Percentiles rank a stretch among this genome's conserved stretches.
These are phyloP conservation scores for Ilex aquifolium DNA, from an alignment of 257 asterid genomes.

Conservation along the genomic window DNA sequence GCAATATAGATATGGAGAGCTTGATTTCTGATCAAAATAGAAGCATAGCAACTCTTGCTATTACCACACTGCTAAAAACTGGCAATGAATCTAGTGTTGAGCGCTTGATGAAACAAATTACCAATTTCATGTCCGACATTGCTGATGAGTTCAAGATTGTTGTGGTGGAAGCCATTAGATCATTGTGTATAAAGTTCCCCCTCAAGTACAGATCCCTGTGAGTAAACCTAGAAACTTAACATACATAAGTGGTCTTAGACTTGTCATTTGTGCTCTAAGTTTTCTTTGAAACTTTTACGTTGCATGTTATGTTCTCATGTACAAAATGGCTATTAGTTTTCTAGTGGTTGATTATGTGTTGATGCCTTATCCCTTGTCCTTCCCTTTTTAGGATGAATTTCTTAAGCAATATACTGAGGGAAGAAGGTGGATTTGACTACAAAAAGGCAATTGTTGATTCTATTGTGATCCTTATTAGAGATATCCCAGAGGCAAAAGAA, in stretches of 20 bases:
- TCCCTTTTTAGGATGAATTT: constrained; percentile 68
- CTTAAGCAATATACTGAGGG: constrained; percentile 90
- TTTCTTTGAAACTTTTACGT: no score
- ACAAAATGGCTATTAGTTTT: background rate
- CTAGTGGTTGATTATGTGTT: background rate
- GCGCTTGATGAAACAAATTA: constrained; percentile 91
- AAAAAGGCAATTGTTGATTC: constrained; percentile 95
- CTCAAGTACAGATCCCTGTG: constrained; percentile 90
- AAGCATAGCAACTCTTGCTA: constrained; percentile 92
- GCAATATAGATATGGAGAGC: constrained; percentile 96
- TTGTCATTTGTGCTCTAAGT: constrained; percentile 4
- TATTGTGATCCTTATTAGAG: constrained; percentile 88
- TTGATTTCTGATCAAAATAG: constrained; percentile 91
- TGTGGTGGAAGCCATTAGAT: constrained; percentile 92
- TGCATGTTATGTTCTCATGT: no score
- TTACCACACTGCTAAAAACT: constrained; percentile 88
- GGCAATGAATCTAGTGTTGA: constrained; percentile 94
- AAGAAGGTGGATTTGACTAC: constrained; percentile 96
- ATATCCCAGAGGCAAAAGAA: constrained; percentile 96
- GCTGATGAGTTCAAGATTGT: constrained; percentile 98
- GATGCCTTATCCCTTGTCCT: background rate
- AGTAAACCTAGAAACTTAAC: constrained; percentile 15
- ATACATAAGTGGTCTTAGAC: constrained; percentile 8
- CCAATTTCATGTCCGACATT: constrained; percentile 92
- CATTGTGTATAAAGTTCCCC: constrained; percentile 90